phyloP scores from a whole-genome alignment of 495 filamentous ascomycete species.

The Letharia columbiana region DNA sequence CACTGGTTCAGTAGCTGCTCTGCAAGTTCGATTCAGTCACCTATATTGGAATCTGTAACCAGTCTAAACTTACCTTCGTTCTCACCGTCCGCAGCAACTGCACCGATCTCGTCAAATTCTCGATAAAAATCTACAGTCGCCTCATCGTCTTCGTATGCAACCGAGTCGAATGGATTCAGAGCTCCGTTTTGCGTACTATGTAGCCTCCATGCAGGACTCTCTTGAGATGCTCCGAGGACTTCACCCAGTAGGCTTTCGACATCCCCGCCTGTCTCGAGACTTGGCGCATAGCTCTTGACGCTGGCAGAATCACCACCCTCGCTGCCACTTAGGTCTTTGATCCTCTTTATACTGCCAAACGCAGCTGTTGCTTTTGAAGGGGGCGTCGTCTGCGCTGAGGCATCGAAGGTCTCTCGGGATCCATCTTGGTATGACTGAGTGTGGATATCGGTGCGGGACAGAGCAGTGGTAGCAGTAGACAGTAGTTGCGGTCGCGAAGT shows the following conservation, averaged over 20 bases:
- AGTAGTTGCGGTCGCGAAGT: constrained; percentile 43
- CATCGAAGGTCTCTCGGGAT: constrained; percentile 52
- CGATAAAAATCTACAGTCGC: constrained; percentile 54
- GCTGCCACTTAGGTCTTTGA: constrained; percentile 43
- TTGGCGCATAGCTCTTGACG: constrained; percentile 72
- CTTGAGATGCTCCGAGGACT: constrained; percentile 41
- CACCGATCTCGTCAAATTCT: constrained; percentile 74
- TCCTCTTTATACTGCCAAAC: constrained; percentile 37
- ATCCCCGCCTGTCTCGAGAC: constrained; percentile 62
- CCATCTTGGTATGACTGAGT: constrained; percentile 62
- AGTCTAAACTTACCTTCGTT: constrained; percentile 52
- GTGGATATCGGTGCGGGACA: constrained; percentile 69
- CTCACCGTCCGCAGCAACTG: constrained; percentile 47
- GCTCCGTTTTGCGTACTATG: constrained; percentile 49
- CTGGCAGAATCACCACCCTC: constrained; percentile 76
- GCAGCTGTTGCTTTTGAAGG: constrained; percentile 33
- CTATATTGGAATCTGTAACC: neutral
- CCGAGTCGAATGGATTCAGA: constrained; percentile 48
- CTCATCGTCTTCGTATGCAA: constrained; percentile 40
- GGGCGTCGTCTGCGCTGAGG: constrained; percentile 33
- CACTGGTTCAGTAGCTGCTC: constrained; percentile 61
- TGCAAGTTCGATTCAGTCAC: constrained; percentile 25
- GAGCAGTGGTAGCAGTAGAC: constrained; percentile 70
- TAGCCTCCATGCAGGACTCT: constrained; percentile 52
- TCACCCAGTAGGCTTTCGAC: constrained; percentile 77